Evolutionary conservation across 495 filamentous ascomycete species (phyloP).

Genomic region (Amorphotheca resinae): DNA sequence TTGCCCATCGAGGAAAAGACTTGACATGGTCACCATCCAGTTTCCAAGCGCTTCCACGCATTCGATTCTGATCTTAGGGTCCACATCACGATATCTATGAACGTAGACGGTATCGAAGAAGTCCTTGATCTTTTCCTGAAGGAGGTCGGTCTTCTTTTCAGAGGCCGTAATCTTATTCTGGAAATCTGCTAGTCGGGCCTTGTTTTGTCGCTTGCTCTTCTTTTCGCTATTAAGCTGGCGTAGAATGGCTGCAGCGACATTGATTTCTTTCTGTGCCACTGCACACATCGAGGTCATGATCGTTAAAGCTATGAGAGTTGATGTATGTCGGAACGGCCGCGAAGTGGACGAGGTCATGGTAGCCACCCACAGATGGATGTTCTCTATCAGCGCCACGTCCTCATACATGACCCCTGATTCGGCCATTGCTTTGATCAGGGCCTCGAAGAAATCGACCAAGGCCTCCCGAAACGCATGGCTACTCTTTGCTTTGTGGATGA

Average conservation of each 20-base stretch:
- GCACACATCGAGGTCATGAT: conserved; percentile 59
- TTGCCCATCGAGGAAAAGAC: conserved; percentile 73
- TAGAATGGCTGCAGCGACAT: conserved; percentile 56
- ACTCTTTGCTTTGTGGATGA: conserved; percentile 66
- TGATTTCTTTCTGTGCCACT: conserved; percentile 47
- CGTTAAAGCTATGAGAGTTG: conserved; percentile 65
- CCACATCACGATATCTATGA: conserved; percentile 89
- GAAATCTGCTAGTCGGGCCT: conserved; percentile 54
- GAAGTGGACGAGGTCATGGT: conserved; percentile 72
- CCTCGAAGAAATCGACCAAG: conserved; percentile 64
- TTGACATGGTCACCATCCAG: conserved; percentile 76
- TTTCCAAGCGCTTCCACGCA: conserved; percentile 71
- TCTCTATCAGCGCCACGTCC: conserved; percentile 65
- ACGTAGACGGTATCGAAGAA: conserved; percentile 84
- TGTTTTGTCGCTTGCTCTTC: conserved; percentile 66
- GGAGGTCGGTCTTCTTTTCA: conserved; percentile 46
- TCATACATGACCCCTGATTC: conserved; percentile 63
- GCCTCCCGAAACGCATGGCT: conserved; percentile 60
- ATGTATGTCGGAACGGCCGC: conserved; percentile 85
- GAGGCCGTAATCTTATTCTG: conserved; percentile 52
- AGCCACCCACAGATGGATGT: conserved; percentile 72
- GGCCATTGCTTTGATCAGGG: conserved; percentile 61
- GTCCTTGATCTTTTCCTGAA: conserved; percentile 60
- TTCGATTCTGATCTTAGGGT: conserved; percentile 72
- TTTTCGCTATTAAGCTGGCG: conserved; percentile 73